Evolutionary conservation across 257 asterid genomes (phyloP).

Genomic region (Solanum paucissectum): DNA sequence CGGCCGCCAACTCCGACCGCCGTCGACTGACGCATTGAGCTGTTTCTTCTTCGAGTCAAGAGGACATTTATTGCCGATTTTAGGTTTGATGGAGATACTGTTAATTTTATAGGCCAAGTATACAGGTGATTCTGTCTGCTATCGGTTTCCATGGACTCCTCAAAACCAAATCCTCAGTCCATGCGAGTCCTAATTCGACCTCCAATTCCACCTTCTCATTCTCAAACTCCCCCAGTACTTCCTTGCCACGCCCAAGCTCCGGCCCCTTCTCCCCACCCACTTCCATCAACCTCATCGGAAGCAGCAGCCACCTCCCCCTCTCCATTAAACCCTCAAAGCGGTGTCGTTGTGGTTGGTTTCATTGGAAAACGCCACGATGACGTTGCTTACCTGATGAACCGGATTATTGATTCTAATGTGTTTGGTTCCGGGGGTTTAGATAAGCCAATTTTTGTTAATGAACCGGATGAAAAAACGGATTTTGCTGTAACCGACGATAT

Average conservation of each 20-base stretch:
- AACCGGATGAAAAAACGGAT: constrained; percentile 4
- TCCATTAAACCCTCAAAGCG: constrained; percentile 28
- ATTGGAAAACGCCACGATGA: constrained; percentile 64
- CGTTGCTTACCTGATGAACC: constrained; percentile 65
- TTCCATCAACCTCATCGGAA: constrained; percentile 1
- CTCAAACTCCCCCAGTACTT: not conserved
- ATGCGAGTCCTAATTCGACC: constrained; percentile 76
- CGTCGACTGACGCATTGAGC: not conserved
- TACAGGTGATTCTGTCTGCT: not conserved
- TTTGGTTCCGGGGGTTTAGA: constrained; percentile 72
- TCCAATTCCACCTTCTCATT: constrained; percentile 5
- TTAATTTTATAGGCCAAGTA: not conserved
- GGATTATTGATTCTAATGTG: constrained; percentile 56
- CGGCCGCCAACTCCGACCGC: not conserved
- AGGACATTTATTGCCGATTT: not conserved
- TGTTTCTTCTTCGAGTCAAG: not conserved
- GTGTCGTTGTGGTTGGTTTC: constrained; percentile 83
- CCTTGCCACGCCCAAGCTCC: constrained; percentile 18
- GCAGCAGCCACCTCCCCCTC: constrained; percentile 12
- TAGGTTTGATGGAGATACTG: not conserved
- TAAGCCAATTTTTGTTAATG: constrained; percentile 33
- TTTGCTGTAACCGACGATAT: constrained; percentile 28
- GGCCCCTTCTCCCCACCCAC: constrained; percentile 22
- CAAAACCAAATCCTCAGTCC: constrained; percentile 27
- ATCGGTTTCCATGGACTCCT: constrained; percentile 29